Evolutionary conservation across 148 eudicot species (phyloP).

Genomic region (Vaccinium myrtillus): DNA sequence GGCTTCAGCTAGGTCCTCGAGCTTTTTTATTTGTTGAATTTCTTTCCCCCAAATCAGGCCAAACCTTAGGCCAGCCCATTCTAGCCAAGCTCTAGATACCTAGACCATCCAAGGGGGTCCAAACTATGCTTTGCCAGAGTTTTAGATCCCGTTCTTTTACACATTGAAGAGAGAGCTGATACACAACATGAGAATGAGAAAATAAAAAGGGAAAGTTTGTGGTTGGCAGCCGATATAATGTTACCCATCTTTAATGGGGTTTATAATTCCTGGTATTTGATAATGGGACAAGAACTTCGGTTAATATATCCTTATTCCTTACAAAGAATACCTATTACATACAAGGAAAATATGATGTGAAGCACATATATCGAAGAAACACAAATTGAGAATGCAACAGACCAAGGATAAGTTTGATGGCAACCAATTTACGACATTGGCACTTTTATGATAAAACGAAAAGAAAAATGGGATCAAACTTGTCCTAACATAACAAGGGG

Average conservation of each 20-base stretch:
- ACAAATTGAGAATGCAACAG: conserved; percentile 43
- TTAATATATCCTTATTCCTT: not conserved
- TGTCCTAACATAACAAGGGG: too few species aligned
- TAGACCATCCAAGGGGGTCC: not conserved
- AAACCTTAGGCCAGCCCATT: not conserved
- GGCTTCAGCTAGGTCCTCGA: not conserved
- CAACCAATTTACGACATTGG: not conserved
- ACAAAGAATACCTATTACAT: not conserved
- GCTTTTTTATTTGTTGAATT: not conserved
- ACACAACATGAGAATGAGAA: not conserved
- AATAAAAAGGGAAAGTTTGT: not conserved
- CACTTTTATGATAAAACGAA: not conserved
- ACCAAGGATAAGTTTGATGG: conserved; percentile 40
- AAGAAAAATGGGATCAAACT: not conserved
- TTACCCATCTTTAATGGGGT: not conserved
- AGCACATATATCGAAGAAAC: not conserved
- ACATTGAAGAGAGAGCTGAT: not conserved
- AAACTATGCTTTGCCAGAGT: not conserved
- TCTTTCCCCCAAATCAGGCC: not conserved
- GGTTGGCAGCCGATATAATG: not conserved
- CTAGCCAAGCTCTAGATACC: not conserved
- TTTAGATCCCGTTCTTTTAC: not conserved
- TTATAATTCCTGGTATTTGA: not conserved
- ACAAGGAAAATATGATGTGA: not conserved
- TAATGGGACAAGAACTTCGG: not conserved